Evolutionary conservation across 2,329 filamentous ascomycete genomes (phyloP).

Genomic region (Penicillium sp.): DNA sequence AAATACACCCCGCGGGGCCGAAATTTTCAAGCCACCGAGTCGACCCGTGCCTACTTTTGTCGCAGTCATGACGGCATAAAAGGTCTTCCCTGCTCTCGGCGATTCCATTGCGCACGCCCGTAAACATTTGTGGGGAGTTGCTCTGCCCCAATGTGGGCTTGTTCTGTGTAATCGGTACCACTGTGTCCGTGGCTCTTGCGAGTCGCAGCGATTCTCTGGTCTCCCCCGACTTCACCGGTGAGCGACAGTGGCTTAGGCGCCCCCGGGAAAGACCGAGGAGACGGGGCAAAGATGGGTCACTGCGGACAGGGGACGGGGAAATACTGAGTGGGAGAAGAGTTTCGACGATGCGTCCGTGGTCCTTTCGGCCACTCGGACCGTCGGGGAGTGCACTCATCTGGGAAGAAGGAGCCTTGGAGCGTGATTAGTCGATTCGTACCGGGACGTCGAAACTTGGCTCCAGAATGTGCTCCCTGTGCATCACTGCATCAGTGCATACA

Average conservation of each 20-base stretch:
- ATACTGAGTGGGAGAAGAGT: neutral
- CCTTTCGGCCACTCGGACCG: no score
- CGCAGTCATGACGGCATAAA: slow-evolving; percentile 25
- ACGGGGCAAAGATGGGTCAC: slow-evolving; percentile 5
- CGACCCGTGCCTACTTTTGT: slow-evolving; percentile 3
- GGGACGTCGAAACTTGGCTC: no score
- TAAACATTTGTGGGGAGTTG: slow-evolving; percentile 14
- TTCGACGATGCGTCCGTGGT: no score
- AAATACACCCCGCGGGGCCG: neutral
- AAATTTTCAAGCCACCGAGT: neutral
- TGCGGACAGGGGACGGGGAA: slow-evolving; percentile 7
- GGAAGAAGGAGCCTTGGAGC: no score
- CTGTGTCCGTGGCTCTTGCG: slow-evolving; percentile 9
- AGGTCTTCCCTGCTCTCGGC: slow-evolving; percentile 2
- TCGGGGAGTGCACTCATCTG: no score
- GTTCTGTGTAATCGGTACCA: neutral
- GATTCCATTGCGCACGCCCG: neutral
- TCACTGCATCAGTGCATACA: no score
- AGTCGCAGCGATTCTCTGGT: neutral
- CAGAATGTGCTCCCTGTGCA: no score
- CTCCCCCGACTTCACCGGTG: slow-evolving; percentile 23
- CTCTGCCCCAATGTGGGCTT: slow-evolving; percentile 7
- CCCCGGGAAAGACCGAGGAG: slow-evolving; percentile 3
- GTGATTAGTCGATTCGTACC: no score
- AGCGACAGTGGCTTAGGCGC: slow-evolving; percentile 17